Evolutionary conservation across 2,329 filamentous ascomycete genomes (phyloP), one percentile per base, ranked within the genome.

Genomic region (Penicillium sp.): DNA sequence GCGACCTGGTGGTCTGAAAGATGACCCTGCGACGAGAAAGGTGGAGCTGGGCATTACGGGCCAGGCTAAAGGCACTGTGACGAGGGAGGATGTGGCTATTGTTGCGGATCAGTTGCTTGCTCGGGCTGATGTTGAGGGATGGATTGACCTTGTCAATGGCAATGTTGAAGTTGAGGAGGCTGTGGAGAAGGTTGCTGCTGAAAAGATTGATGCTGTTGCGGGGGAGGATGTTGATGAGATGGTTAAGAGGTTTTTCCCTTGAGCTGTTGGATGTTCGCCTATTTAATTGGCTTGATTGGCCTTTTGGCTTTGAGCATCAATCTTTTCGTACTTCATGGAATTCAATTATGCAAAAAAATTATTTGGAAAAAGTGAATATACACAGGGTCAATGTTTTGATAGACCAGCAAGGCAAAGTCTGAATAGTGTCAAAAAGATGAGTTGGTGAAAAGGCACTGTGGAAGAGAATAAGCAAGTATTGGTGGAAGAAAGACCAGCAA

Each of bases 111-210:
- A 67, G 59, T 72, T 83, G 58, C 63, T 85, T 68, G 79, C 78
- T 19, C 75, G 77, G 13, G 75, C 75, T 22, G 79, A 79, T 62
- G 76, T 74, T 24, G 75, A 74, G 39, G 82, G 82, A 0, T 85
- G 82, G 81, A 74, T 78, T 66, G 82, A 85, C 75, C 68, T 84
- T 60, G 59, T 84, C 46, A 76, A 80, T 63, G 82, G 82, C 3
- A 73, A 82, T 21, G 78, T 82, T 56, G 66, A 63, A 0, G 73
- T 82, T 47, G 73, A 73, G 7, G 69, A 71, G 48, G 82, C 80
- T 14, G 76, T 84, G 22, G 75, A 80, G 58, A 73, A 72, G 60
- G 70, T 80, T 57, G 75, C 75, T 1, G 75, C 64, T 63, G 77
- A 79, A 46, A 72, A 73, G 19, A 64, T 80, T 57, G 79, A 84